Evolutionary conservation across 2,329 filamentous ascomycete genomes (phyloP).

Genomic region (Aspergillus sergii): DNA sequence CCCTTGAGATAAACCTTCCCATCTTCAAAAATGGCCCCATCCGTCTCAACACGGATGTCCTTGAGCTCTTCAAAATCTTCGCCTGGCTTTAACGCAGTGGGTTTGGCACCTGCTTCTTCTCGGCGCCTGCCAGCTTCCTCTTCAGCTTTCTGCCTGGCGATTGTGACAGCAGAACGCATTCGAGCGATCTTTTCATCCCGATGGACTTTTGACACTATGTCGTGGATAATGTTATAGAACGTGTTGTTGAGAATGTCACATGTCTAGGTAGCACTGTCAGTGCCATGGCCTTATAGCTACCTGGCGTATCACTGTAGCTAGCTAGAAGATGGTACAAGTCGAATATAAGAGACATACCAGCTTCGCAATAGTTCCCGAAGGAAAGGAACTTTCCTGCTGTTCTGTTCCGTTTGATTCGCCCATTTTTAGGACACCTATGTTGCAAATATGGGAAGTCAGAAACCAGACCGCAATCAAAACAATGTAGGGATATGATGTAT

Average conservation of each 20-base stretch:
- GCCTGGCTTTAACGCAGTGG: conserved; percentile 35
- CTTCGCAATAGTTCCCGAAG: conserved; percentile 44
- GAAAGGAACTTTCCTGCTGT: conserved; percentile 30
- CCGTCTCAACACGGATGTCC: conserved; percentile 49
- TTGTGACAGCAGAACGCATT: conserved; percentile 54
- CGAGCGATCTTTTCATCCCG: conserved; percentile 63
- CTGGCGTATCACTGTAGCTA: background rate
- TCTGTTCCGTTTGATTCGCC: conserved; percentile 33
- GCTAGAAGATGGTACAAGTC: conserved; percentile 8
- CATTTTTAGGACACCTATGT: conserved; percentile 26
- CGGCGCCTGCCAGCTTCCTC: conserved; percentile 37
- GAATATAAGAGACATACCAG: conserved; percentile 34
- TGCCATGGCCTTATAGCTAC: background rate
- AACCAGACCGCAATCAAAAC: background rate
- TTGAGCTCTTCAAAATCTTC: conserved; percentile 39
- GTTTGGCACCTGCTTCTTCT: conserved; percentile 34
- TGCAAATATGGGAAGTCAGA: background rate
- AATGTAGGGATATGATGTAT: background rate
- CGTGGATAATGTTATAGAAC: conserved; percentile 62
- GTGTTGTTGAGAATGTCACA: conserved; percentile 58
- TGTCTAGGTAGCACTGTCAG: conserved; percentile 29
- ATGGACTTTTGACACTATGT: conserved; percentile 60
- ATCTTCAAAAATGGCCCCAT: conserved; percentile 55
- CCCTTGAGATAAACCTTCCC: conserved; percentile 58
- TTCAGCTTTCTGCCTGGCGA: conserved; percentile 48